Percentiles rank a stretch among this genome's conserved stretches.
Evolutionary conservation across 2,329 filamentous ascomycete genomes (phyloP).

Genomic region (Metarhizium brunneum): DNA sequence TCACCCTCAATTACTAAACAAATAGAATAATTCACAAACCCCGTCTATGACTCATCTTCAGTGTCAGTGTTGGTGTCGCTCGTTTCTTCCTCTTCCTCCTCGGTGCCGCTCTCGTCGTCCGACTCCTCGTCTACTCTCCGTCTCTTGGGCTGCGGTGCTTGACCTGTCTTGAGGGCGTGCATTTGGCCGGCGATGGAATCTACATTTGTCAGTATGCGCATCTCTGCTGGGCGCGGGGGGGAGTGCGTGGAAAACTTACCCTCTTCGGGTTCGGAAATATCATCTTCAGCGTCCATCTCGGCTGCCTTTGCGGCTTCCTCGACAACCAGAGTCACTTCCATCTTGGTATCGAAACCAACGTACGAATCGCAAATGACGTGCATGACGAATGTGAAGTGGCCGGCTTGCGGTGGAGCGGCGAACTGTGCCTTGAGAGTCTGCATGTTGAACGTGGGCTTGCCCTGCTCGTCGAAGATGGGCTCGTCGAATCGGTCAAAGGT

Average conservation of each 20-base stretch:
- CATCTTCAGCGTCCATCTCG: constrained; percentile 74
- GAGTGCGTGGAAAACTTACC: constrained; percentile 47
- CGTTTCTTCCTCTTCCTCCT: constrained; percentile 56
- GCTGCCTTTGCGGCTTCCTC: constrained; percentile 82
- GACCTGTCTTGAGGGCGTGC: constrained; percentile 71
- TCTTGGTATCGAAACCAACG: constrained; percentile 84
- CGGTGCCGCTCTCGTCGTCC: constrained; percentile 73
- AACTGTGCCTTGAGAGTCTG: constrained; percentile 98
- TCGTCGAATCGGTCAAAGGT: constrained; percentile 91
- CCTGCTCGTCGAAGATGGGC: constrained; percentile 69
- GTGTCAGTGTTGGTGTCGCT: constrained; percentile 62
- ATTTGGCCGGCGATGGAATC: constrained; percentile 88
- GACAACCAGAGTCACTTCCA: constrained; percentile 81
- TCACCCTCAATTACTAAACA: neutral
- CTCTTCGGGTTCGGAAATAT: constrained; percentile 96
- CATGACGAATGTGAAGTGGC: constrained; percentile 91
- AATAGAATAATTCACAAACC: neutral
- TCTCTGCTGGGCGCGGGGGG: neutral
- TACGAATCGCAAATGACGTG: constrained; percentile 93
- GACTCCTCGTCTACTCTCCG: constrained; percentile 49
- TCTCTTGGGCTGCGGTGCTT: constrained; percentile 42
- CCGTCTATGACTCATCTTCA: constrained; percentile 45
- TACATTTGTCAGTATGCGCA: constrained; percentile 23
- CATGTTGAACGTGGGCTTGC: constrained; percentile 85
- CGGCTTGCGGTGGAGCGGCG: constrained; percentile 82